phyloP scores from a whole-genome alignment of 768 basidiomycete genomes.

The Auricularia sp. region DNA sequence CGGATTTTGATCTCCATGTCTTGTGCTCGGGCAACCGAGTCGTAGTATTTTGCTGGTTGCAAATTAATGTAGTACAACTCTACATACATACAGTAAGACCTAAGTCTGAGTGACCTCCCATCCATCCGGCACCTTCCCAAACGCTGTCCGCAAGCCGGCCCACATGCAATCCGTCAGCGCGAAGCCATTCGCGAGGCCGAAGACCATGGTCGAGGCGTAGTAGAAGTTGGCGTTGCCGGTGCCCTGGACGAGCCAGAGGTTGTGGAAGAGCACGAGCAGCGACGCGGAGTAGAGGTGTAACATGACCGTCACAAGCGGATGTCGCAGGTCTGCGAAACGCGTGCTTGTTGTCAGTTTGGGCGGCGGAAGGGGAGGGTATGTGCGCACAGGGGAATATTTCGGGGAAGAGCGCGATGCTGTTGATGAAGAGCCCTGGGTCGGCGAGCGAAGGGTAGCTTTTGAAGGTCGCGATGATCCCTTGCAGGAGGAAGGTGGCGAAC shows the following conservation, averaged over 20 bases:
- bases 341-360: neutral
- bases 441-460: constrained; percentile 89
- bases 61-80: too few relatives aligned
- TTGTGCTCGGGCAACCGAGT: too few relatives aligned
- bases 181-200: constrained; percentile 80
- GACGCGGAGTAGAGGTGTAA: constrained; percentile 76
- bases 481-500: constrained; percentile 63
- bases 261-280: constrained; percentile 83
- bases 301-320: constrained; percentile 74
- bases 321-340: constrained; percentile 55
- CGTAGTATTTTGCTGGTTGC: too few relatives aligned
- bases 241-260: constrained; percentile 83
- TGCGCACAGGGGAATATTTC: constrained; percentile 72
- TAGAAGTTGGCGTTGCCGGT: constrained; percentile 98
- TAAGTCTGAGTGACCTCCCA: constrained; percentile 42
- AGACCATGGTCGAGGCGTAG: constrained; percentile 91
- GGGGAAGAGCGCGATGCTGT: constrained; percentile 71
- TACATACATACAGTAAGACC: neutral
- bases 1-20: too few relatives aligned
- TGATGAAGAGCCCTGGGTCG: constrained; percentile 79
- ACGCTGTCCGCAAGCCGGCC: constrained; percentile 69
- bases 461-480: constrained; percentile 73
- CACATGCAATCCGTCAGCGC: constrained; percentile 72
- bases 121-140: constrained; percentile 44
- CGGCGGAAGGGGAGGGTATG: neutral